phyloP scores from a whole-genome alignment of 192 early-diverging fungal genomes.

The Phycomyces nitens region DNA sequence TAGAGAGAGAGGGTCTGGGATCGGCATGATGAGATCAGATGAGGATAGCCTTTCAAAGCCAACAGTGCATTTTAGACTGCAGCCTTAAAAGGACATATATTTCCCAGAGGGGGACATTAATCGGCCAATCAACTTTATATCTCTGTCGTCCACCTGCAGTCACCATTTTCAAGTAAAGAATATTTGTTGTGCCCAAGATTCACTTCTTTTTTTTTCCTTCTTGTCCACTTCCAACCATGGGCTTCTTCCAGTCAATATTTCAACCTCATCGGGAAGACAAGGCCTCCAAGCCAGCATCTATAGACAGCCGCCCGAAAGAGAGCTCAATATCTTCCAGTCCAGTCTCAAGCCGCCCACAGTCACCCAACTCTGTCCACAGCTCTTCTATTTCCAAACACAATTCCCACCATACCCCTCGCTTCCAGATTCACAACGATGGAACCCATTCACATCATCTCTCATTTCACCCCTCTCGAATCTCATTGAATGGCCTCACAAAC shows the following conservation, averaged over 20 bases:
- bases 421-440: constrained; percentile 29
- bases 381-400: neutral
- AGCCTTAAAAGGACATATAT: too few relatives aligned
- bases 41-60: too few relatives aligned
- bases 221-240: neutral
- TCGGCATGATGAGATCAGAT: too few relatives aligned
- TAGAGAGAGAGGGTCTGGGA: too few relatives aligned
- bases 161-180: neutral
- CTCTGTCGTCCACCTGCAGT: neutral
- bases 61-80: too few relatives aligned
- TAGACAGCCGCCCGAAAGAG: neutral
- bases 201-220: neutral
- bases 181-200: neutral
- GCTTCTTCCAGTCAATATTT: constrained; percentile 11
- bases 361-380: neutral
- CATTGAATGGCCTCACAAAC: constrained; percentile 21
- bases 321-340: neutral
- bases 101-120: too few relatives aligned
- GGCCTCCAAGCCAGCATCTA: neutral
- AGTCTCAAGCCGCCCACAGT: neutral
- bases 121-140: too few relatives aligned
- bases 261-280: neutral
- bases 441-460: constrained; percentile 34
- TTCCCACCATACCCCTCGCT: constrained; percentile 19
- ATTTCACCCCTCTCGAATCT: constrained; percentile 16